Conservation (phyloP, 352 stramenopile species). For the Phytophthora chlamydospora region DNA sequence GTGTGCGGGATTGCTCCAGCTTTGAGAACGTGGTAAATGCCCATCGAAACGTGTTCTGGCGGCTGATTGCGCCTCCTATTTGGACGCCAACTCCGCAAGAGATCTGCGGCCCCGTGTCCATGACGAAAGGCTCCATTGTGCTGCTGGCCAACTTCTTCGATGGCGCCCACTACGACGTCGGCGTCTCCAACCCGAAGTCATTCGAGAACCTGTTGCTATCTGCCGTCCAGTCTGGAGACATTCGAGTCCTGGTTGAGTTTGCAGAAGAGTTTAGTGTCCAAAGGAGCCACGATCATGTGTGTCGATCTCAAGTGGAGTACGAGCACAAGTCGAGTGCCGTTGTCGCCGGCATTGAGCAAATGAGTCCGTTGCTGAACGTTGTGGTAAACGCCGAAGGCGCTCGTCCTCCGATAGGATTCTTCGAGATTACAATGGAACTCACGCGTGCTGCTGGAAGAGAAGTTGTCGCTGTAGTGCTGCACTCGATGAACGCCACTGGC, state of each 20-base stretch:
- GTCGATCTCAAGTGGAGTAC: constrained; percentile 58
- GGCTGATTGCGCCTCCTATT: constrained; percentile 48
- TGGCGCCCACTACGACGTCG: constrained; percentile 55
- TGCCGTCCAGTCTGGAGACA: constrained; percentile 55
- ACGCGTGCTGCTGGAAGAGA: constrained; percentile 28
- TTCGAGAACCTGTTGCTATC: constrained; percentile 68
- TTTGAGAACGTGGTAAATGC: constrained; percentile 40
- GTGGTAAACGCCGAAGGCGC: constrained; percentile 41
- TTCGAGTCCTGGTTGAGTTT: constrained; percentile 50
- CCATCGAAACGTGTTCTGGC: constrained; percentile 69
- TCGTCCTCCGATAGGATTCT: constrained; percentile 40
- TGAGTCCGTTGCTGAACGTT: constrained; percentile 58
- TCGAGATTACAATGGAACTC: constrained; percentile 63
- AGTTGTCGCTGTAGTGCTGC: constrained; percentile 42
- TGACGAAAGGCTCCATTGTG: constrained; percentile 27
- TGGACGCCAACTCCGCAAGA: constrained; percentile 7
- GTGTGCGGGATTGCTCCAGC: constrained; percentile 40
- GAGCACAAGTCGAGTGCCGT: constrained; percentile 48
- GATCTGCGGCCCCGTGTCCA: background rate
- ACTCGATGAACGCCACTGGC: constrained; percentile 60
- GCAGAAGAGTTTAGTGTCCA: constrained; percentile 44
- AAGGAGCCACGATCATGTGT: constrained; percentile 50
- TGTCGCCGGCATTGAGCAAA: constrained; percentile 47
- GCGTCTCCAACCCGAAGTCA: constrained; percentile 40
- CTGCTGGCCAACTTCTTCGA: constrained; percentile 69